Base-by-base conservation (phyloP, 768 basidiomycete species). In the Leccinum subgranulosum region DNA sequence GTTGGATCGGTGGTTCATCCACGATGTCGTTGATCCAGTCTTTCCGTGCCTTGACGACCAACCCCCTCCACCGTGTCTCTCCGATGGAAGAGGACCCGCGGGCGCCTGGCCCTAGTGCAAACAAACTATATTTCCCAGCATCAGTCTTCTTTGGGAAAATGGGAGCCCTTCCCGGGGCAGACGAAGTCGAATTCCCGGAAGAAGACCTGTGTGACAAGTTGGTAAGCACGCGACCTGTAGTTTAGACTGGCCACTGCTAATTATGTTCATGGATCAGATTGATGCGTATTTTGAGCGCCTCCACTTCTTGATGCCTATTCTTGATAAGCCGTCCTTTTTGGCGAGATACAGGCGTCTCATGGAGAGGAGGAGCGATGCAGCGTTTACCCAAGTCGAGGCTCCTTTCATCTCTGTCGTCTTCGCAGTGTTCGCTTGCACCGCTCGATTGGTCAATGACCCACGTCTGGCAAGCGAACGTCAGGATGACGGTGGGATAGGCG, bases 1-100 rank as follows among this genome's bases (percentile, higher is more conserved):
- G 91, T 58, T 94, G 92, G 92, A 93, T 94, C 64, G 92, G 92
- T 43, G 89, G 91, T 53, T 93, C 92, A 5, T 93, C 91, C 15
- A 91, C 91, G 21, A 92, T 94, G 92, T 90, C 92, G 6, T 81
- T 94, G 64, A 92, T 94, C 49, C 91, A 93, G 68, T 92, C 90
- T 5, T 93, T 94, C 77, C 84, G 83, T 60, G 84, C 87, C 47
- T 74, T 87, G 60, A 90, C 88, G 23, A 81, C 87, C 6, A 84
- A 85, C 29, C 88, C 88, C 6, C 75, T 88, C 21, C 83, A 87
- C 67, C 88, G 88, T 57, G 82, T 88, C 56, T 92, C 90, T 8
- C 89, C 89, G 36, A 88, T 87, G 84, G 88, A 90, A 60, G 90
- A 91, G 65, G 91, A 92, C 69, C 86, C 89, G 46, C 82, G 81